Percentiles rank a stretch among this genome's conserved stretches.
Conservation (phyloP, 2,329 filamentous ascomycete genomes). For the Cladosporium sp. region DNA sequence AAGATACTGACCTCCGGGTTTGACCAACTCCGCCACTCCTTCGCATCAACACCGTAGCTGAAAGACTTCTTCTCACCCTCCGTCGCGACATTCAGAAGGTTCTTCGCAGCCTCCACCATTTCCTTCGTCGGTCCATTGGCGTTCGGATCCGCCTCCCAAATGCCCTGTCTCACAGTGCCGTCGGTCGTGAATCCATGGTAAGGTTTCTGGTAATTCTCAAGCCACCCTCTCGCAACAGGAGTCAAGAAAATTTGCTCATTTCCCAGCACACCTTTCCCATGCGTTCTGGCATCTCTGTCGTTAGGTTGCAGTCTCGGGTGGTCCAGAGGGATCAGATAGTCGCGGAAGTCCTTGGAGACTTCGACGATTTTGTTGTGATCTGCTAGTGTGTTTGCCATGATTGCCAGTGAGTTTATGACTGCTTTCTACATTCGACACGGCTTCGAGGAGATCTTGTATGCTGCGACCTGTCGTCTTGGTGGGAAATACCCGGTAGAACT, state of each 20-base stretch:
- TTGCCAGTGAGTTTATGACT: background rate
- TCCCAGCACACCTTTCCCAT: slow-evolving; percentile 20
- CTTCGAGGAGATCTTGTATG: background rate
- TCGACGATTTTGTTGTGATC: slow-evolving; percentile 21
- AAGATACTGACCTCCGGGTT: slow-evolving; percentile 56
- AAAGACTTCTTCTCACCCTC: slow-evolving; percentile 46
- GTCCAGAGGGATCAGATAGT: slow-evolving; percentile 22
- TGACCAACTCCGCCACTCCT: slow-evolving; percentile 64
- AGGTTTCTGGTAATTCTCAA: slow-evolving; percentile 49
- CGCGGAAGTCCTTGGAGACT: slow-evolving; percentile 20
- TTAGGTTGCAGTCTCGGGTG: slow-evolving; percentile 22
- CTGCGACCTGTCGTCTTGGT: background rate
- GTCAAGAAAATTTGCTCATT: slow-evolving; percentile 22
- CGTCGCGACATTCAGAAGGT: slow-evolving; percentile 33
- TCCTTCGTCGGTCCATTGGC: slow-evolving; percentile 44
- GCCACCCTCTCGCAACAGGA: slow-evolving; percentile 24
- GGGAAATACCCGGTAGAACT: background rate
- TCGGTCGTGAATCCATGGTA: slow-evolving; percentile 66
- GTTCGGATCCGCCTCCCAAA: slow-evolving; percentile 16
- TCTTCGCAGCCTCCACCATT: slow-evolving; percentile 50
- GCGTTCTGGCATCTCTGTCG: slow-evolving; percentile 21
- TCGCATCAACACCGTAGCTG: slow-evolving; percentile 60
- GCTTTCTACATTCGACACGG: too few species aligned
- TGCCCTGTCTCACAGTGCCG: slow-evolving; percentile 39
- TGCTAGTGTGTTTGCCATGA: slow-evolving; percentile 18